Percentiles rank a stretch among this genome's conserved stretches.
phyloP scores from a whole-genome alignment of 139 green algal genomes.

The Chlorella sp. region DNA sequence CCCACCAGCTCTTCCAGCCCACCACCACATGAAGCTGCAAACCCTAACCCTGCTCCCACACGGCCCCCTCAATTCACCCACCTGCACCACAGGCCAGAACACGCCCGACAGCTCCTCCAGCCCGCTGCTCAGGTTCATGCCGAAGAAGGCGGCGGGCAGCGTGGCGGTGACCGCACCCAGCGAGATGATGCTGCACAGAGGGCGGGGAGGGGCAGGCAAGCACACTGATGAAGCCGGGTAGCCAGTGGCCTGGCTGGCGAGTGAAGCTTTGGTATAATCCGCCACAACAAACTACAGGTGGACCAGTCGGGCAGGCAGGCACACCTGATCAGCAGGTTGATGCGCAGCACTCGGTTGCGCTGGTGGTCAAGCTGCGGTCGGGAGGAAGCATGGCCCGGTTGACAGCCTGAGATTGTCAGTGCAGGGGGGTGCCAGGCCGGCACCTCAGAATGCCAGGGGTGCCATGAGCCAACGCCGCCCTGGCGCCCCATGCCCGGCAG shows the following conservation, averaged over 20 bases:
- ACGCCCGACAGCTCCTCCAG: slow-evolving; percentile 43
- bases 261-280: too few relatives aligned
- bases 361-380: slow-evolving; percentile 49
- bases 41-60: too few relatives aligned
- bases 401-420: too few relatives aligned
- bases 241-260: too few relatives aligned
- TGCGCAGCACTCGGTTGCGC: slow-evolving; percentile 61
- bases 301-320: not conserved
- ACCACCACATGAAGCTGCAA: too few relatives aligned
- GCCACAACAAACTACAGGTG: not conserved
- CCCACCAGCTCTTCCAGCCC: too few relatives aligned
- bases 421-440: too few relatives aligned
- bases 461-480: too few relatives aligned
- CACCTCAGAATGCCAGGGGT: too few relatives aligned
- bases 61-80: too few relatives aligned
- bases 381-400: not conserved
- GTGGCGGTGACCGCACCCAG: slow-evolving; percentile 44
- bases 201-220: not conserved
- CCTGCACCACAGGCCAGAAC: slow-evolving; percentile 54
- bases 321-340: slow-evolving; percentile 56
- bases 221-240: too few relatives aligned
- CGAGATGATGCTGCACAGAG: slow-evolving; percentile 19
- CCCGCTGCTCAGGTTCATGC: slow-evolving; percentile 63
- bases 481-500: too few relatives aligned
- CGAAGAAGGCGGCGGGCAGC: slow-evolving; percentile 60